Base-by-base conservation (phyloP, 805 yeast genomes). In the Sugiyamaella marilandica region DNA sequence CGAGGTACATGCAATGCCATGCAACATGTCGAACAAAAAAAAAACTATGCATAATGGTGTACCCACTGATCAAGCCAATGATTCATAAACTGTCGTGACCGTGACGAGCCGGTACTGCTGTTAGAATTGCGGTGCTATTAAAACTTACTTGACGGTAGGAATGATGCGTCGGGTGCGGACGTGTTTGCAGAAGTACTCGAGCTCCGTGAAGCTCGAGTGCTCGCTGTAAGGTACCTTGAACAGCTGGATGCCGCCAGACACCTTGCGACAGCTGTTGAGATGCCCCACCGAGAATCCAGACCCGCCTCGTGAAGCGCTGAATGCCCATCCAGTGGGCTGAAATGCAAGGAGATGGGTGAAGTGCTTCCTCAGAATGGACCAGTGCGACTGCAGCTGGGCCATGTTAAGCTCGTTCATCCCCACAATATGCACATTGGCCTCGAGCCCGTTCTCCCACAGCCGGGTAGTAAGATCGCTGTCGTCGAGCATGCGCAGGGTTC, bases 321-420 rank as follows among this genome's bases (percentile, higher is more conserved):
- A 85, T 1, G 89, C 76, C 98, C 98, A 94, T 0, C 98, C 98
- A 0, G 97, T 90, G 0, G 98, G 97, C 48, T 81, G 74, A 34
- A 87, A 73, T 0, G 87, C 96, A n/a, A 86, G 74, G 41, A 88
- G 75, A 45, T 80, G 74, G 49, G 81, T 82, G 64, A 78, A 85
- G 41, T 72, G 68, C 26, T 65, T 68, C 37, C 70, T 70, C 55
- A 76, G 77, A 29, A 66, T 68, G 56, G 74, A 73, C 70, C 79
- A 79, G 56, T 84, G 82, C 21, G 70, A 70, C 10, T 74, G 67
- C 47, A 86, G 66, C 11, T 59, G 59, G 4, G 64, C 66, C 13
- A 60, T 70, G 67, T 49, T 76, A 66, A 51, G 74, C 26, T 83
- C 80, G 1, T 77, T 70, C 79, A 92, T 78, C 1, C 91, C 79